Base-by-base conservation (phyloP, 441 rosid genomes). In the Mallotus repandus region DNA sequence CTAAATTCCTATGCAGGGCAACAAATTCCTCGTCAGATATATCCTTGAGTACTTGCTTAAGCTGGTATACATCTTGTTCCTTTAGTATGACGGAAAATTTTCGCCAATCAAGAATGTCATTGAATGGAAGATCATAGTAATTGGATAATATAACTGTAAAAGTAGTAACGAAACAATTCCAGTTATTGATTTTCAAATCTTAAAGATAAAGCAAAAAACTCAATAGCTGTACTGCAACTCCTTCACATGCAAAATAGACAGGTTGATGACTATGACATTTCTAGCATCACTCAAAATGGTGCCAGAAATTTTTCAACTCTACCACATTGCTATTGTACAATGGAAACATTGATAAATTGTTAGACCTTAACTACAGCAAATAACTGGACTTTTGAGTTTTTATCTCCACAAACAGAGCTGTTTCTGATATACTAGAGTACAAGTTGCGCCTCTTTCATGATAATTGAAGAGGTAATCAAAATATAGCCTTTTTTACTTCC, bases 101-200 rank as follows among this genome's bases (percentile, higher is more conserved):
- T 35, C 77, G 66, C 97, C 98, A 95, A 70, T 91, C 76, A 52
- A 95, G 78, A 69, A 93, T 84, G 86, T 95, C 97, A 66, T 95
- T 93, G 84, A 95, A 95, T 25, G 99, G 99, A 25, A 95, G 84
- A 79, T 95, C 98, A 60, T 95, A 95, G 79, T 89, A 93, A 82
- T 95, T 80, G 63, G 99, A 93, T 67, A 93, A 81, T 76, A 95
- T 91, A 49, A 95, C 99, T 95, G 91, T 77, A 79, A 81, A 52
- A 72, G 48, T 66, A 50, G 55, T 38, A 53, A 54, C 65, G 18
- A 70, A 59, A 56, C 4, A 46, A 52, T n/a, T 53, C 58, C 63
- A 59, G 15, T 15, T 54, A 63, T 14, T n/a, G 57, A 38, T 19
- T 55, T 29, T 21, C 7, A 22, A 5, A 56, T 41, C 45, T 29